phyloP scores from a whole-genome alignment of 192 early-diverging fungal genomes.

The Backusella morwellensis region DNA sequence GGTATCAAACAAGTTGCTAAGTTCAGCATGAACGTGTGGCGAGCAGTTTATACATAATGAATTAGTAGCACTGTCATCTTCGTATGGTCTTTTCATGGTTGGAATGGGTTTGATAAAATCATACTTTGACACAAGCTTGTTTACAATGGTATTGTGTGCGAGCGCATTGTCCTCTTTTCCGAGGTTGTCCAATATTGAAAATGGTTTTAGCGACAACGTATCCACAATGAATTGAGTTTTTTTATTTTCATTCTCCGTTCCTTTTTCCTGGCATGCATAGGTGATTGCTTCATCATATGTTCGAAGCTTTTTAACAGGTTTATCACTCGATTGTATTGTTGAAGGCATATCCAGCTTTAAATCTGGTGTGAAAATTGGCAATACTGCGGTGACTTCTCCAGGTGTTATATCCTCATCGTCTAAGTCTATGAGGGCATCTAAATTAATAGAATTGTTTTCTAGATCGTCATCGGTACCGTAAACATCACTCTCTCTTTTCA shows the following conservation, averaged over 20 bases:
- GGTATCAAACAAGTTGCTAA: conserved; percentile 11
- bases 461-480: not conserved
- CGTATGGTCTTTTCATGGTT: not conserved
- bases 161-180: conserved; percentile 4
- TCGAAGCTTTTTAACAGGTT: not conserved
- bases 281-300: not conserved
- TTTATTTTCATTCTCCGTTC: not conserved
- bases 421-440: not conserved
- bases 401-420: not conserved
- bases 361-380: not conserved
- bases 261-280: not conserved
- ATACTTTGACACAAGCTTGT: not conserved
- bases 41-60: conserved; percentile 17
- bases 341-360: not conserved
- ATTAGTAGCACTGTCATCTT: not conserved
- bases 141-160: conserved; percentile 2
- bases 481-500: not conserved
- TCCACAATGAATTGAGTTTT: not conserved
- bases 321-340: not conserved
- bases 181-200: not conserved
- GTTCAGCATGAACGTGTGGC: not conserved
- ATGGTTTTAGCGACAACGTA: not conserved
- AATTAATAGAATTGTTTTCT: not conserved
- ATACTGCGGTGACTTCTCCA: not conserved
- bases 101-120: not conserved